These are phyloP conservation scores for Xylaria polymorpha DNA, from an alignment of 2,329 filamentous ascomycete species.

Conservation along the genomic window DNA sequence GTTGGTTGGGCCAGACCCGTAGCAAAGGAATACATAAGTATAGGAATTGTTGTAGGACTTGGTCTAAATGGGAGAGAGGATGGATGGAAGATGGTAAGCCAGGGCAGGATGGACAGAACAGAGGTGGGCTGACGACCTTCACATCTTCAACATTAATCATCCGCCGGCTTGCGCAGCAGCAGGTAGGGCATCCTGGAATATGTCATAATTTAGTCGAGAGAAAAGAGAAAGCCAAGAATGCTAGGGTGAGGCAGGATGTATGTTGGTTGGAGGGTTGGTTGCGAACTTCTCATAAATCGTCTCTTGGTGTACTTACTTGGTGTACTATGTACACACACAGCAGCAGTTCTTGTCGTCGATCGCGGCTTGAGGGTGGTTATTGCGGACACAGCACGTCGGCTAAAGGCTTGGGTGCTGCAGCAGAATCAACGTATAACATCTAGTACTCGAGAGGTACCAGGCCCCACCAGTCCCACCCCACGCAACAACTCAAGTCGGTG, in stretches of 20 bases:
- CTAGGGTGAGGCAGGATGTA: conserved; percentile 19
- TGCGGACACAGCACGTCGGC: conserved; percentile 30
- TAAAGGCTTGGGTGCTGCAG: conserved; percentile 34
- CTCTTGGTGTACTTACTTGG: not conserved
- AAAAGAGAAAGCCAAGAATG: conserved; percentile 33
- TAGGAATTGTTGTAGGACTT: conserved; percentile 8
- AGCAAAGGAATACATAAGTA: not conserved
- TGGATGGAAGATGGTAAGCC: not conserved
- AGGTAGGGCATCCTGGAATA: conserved; percentile 31
- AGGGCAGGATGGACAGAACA: not conserved
- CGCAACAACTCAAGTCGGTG: not conserved
- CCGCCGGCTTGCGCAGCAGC: conserved; percentile 13
- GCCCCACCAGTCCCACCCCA: not conserved
- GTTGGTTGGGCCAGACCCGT: not conserved
- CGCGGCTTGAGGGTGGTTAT: conserved; percentile 24
- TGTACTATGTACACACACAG: not conserved
- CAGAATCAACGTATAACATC: not conserved
- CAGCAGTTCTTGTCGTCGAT: conserved; percentile 29
- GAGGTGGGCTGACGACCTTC: conserved; percentile 23
- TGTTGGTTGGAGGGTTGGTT: conserved; percentile 24
- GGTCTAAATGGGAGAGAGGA: not conserved
- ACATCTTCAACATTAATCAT: conserved; percentile 27
- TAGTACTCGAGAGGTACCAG: conserved; percentile 14
- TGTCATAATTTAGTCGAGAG: conserved; percentile 33
- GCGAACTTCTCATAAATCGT: conserved; percentile 19